Percentiles rank a stretch among this genome's conserved stretches.
phyloP scores from a whole-genome alignment of 2,329 filamentous ascomycete species.

The Amauroascus niger region DNA sequence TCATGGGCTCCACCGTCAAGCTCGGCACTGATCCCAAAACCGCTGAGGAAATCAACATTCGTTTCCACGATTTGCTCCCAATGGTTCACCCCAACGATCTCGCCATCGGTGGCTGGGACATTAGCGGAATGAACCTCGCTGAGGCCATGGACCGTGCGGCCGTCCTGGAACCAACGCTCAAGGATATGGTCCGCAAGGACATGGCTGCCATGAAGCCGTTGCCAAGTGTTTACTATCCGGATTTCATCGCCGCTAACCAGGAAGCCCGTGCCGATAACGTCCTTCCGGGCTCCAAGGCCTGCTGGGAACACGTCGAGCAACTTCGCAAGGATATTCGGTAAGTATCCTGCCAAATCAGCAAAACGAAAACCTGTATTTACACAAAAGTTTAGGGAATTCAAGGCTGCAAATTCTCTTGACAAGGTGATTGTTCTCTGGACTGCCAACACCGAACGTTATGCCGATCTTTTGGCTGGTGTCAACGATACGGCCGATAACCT shows the following conservation, averaged over 20 bases:
- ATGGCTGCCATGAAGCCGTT: constrained; percentile 82
- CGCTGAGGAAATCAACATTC: constrained; percentile 84
- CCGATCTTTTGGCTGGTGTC: constrained; percentile 75
- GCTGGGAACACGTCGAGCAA: constrained; percentile 78
- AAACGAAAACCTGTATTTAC: constrained; percentile 5
- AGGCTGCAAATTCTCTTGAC: constrained; percentile 71
- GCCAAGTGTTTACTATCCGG: constrained; percentile 94
- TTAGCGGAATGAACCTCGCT: constrained; percentile 80
- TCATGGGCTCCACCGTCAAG: constrained; percentile 97
- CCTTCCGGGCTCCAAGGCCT: constrained; percentile 72
- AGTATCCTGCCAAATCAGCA: constrained; percentile 20
- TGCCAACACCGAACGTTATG: constrained; percentile 95
- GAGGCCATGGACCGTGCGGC: constrained; percentile 90
- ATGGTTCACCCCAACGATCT: constrained; percentile 98
- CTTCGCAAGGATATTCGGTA: constrained; percentile 85
- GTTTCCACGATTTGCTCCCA: constrained; percentile 85
- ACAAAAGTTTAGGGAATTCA: constrained; percentile 61
- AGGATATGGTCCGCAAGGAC: constrained; percentile 82
- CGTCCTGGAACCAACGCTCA: constrained; percentile 91
- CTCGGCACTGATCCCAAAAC: constrained; percentile 79
- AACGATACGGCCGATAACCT: constrained; percentile 97
- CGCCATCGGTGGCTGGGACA: constrained; percentile 93
- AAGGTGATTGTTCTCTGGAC: constrained; percentile 98
- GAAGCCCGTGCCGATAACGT: constrained; percentile 92
- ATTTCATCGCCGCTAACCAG: constrained; percentile 98